Base-by-base conservation (phyloP, 805 yeast genomes). In the Wickerhamiella qilinensis region DNA sequence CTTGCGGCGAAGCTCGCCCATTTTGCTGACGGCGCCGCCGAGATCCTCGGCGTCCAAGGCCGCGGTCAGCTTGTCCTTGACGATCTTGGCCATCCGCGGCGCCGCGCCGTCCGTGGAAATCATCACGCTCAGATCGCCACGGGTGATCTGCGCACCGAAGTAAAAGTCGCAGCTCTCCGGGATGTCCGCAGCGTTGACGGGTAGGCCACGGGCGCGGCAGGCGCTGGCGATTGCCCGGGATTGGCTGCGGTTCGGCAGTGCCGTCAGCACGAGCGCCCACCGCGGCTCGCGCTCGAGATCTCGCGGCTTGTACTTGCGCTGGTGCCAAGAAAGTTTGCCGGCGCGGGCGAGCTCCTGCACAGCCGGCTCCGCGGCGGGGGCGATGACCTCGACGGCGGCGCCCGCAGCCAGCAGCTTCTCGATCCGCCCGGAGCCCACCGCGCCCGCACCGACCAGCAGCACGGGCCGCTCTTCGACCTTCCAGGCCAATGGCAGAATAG, bases 141-240 rank as follows among this genome's bases (percentile, higher is more conserved):
- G 71, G 50, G 80, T 67, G 54, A 71, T 74, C 61, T 77, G 74
- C 19, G 86, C 71, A 1, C 93, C 94, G 55, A 82, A 82, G 59
- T 80, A 82, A 56, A 80, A 82, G 56, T 82, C 94, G 60, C 94
- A 82, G 43, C 73, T 60, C n/a, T 70, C 68, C 2, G 93, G 93
- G 44, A 78, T 78, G 54, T 82, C 94, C 1, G 93, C 93, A 30
- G 81, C 76, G 51, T 82, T 82, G 19, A 79, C 83, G 20, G 54
- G 83, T 46, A 41, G 73, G 58, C 33, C 62, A 60, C 43, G 65
- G 57, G 43, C 63, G 57, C 56, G 52, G 44, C 69, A 62, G 35
- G 60, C 58, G 43, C 69, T 65, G 52, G 76, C 81, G 17, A 82
- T 73, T 45, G 59, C 56, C 18, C 67, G 61, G 25, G 82, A 72